Evolutionary conservation across 2,329 filamentous ascomycete species (phyloP), one percentile per base, ranked within the genome.

Genomic region (Monosporascus sp.): DNA sequence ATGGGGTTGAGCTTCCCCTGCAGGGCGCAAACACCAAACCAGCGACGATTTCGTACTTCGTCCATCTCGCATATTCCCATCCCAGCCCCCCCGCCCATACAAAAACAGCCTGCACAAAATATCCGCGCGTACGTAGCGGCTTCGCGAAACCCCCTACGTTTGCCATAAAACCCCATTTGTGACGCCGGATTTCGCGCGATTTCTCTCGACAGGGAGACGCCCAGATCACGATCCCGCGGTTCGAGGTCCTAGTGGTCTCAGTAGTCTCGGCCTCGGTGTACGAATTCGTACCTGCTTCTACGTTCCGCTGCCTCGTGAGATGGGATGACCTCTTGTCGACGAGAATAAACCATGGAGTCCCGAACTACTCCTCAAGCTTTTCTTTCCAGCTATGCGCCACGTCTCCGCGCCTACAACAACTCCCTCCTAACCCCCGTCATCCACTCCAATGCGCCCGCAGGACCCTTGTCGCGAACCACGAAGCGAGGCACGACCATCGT

Each of bases 401-500:
- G 93, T 66, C 76, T 97, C 67, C 89, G 93, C 68, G 84, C 86
- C 59, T 97, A 95, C 76, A 89, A 88, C 70, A 97, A 97, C 75
- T 90, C 93, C 38, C 84, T 97, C 52, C 82, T 97, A 57, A 90
- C 89, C 24, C 92, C 93, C 37, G 85, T 94, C 57, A 82, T 93
- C 57, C 89, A 88, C 52, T 85, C 84, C 57, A 80, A 86, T 61
- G 77, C 78, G 53, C 80, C 83, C n/a, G 71, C 82, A 2, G 86
- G 84, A 24, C 82, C 87, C 40, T 75, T 82, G 55, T 81, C 89
- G 63, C 85, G 93, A 68, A 96, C 89, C n/a, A 97, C 94, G 8
- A 97, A 99, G 77, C 88, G 94, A 72, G 94, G 94, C 54, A 97
- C 94, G 2, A 94, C 90, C 37, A 89, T 93, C 58, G 94, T 97